Evolutionary conservation across 768 basidiomycete species (phyloP).

Genomic region (Suillus weaverae): DNA sequence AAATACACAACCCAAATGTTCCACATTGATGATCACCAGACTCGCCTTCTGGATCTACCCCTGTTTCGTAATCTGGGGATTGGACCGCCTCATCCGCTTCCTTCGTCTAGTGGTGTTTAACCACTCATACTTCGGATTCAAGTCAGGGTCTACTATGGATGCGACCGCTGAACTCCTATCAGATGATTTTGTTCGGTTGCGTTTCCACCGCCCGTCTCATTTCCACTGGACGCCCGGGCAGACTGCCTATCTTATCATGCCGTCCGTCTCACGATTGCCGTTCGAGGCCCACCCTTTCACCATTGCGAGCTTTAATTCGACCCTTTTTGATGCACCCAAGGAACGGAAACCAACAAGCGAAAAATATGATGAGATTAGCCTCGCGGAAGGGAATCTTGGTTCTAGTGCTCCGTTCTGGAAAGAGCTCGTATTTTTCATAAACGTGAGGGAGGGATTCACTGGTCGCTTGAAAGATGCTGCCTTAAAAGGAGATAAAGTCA

Average conservation of each 20-base stretch:
- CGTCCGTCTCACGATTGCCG: conserved; percentile 39
- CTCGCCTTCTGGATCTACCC: conserved; percentile 44
- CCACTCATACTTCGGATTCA: conserved; percentile 34
- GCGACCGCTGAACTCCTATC: conserved; percentile 43
- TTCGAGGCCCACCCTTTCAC: conserved; percentile 59
- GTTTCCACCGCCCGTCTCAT: conserved; percentile 40
- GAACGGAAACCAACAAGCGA: conserved; percentile 8
- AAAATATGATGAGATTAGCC: not conserved
- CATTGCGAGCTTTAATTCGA: conserved; percentile 40
- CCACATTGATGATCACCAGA: conserved; percentile 9
- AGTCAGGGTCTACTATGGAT: conserved; percentile 25
- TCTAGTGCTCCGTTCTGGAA: conserved; percentile 22
- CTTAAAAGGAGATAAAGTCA: conserved; percentile 28
- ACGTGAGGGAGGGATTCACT: conserved; percentile 58
- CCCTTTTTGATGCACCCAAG: not conserved
- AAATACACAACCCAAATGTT: not conserved
- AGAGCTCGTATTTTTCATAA: conserved; percentile 53
- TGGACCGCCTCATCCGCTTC: conserved; percentile 49
- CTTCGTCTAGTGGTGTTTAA: conserved; percentile 44
- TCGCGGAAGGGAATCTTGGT: conserved; percentile 3
- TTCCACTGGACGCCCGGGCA: conserved; percentile 55
- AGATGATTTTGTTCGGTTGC: conserved; percentile 44
- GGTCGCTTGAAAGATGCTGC: conserved; percentile 38
- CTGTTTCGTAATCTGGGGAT: conserved; percentile 49
- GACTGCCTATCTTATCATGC: conserved; percentile 51